Percentiles rank a stretch among this genome's conserved stretches.
phyloP scores from a whole-genome alignment of 2,329 filamentous ascomycete genomes.

The Acephala macrosclerotiorum region DNA sequence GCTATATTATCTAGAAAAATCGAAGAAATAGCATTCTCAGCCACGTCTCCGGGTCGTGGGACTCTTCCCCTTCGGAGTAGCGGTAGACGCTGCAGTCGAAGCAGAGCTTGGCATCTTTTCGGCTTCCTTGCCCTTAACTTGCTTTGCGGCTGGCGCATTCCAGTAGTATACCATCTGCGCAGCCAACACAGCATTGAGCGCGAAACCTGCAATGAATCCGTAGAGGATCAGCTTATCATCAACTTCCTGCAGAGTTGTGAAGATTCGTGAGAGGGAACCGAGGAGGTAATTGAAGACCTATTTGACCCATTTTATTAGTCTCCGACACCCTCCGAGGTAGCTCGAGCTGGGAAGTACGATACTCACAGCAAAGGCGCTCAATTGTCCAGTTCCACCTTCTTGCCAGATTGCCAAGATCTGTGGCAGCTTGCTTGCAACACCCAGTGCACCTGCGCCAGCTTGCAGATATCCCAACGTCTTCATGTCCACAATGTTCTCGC shows the following conservation, averaged over 20 bases:
- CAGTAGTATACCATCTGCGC: slow-evolving; percentile 96
- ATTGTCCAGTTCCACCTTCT: slow-evolving; percentile 89
- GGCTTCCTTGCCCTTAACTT: slow-evolving; percentile 53
- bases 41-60: slow-evolving; percentile 44
- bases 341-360: slow-evolving; percentile 4
- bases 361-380: slow-evolving; percentile 93
- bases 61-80: slow-evolving; percentile 40
- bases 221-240: slow-evolving; percentile 96
- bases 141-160: slow-evolving; percentile 70
- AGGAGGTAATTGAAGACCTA: slow-evolving; percentile 98
- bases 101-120: slow-evolving; percentile 35
- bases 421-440: slow-evolving; percentile 90
- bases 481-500: slow-evolving; percentile 67
- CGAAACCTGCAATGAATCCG: slow-evolving; percentile 89
- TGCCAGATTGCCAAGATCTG: slow-evolving; percentile 89
- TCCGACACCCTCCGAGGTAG: background rate
- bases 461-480: slow-evolving; percentile 67
- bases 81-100: slow-evolving; percentile 29
- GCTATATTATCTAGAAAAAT: no score
- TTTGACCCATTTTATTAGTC: slow-evolving; percentile 5
- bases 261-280: slow-evolving; percentile 92
- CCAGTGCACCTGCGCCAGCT: slow-evolving; percentile 81
- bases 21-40: slow-evolving; percentile 18
- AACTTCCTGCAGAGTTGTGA: slow-evolving; percentile 97
- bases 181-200: slow-evolving; percentile 87